Evolutionary conservation across 2,329 filamentous ascomycete genomes (phyloP), one percentile per base, ranked within the genome.

Genomic region (Thyridium curvatum): DNA sequence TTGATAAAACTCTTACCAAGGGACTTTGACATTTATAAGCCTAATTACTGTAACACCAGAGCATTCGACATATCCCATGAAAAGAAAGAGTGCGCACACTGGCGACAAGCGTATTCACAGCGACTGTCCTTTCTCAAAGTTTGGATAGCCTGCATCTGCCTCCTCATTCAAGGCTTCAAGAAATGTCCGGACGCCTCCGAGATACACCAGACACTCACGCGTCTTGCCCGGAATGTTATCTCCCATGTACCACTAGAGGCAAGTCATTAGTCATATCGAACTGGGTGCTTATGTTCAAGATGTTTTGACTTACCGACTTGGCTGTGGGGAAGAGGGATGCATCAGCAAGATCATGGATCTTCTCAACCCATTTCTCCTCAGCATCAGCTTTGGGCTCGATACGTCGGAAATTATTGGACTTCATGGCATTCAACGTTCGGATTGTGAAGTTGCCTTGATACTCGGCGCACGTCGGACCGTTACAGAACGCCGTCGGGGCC

Each of bases 211-310:
- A 13, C 38, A 43, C 12, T 43, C 45, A 12, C 14, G 16, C 4
- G 33, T 35, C 34, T 50, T 49, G 7, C 49, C 49, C 1, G 46
- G 45, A 12, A 52, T 49, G 18, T 52, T 52, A 21, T 21, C 44
- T 6, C 49, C 49, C 7, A 48, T 30, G 13, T 49, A 52, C 46
- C 48, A 48, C n/a, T n/a, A n/a, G n/a, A n/a, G n/a, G n/a, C n/a
- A n/a, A n/a, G n/a, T n/a, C n/a, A n/a, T n/a, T n/a, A n/a, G n/a
- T n/a, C n/a, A n/a, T n/a, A n/a, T n/a, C n/a, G n/a, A n/a, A n/a
- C n/a, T n/a, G n/a, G n/a, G n/a, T n/a, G n/a, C n/a, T n/a, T n/a
- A n/a, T n/a, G n/a, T n/a, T n/a, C n/a, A n/a, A n/a, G n/a, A n/a
- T n/a, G 18, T 43, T 39, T 8, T 48, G 40, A 12, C 37, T 26